Conservation (phyloP, 2,329 filamentous ascomycete genomes). For the Sporothrix pallida region DNA sequence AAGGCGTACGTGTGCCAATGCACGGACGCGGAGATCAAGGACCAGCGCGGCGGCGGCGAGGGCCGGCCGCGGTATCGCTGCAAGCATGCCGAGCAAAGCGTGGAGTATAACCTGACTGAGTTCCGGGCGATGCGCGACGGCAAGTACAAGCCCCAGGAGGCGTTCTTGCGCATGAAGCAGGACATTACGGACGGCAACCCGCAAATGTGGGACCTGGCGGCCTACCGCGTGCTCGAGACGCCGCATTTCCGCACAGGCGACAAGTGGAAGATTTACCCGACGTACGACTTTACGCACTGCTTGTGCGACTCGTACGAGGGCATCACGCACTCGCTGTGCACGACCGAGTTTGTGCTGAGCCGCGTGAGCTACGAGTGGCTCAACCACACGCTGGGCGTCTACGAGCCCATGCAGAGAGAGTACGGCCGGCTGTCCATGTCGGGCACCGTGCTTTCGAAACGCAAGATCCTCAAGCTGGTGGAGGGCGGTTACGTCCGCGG, state of each 20-base stretch:
- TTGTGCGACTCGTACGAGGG: constrained; percentile 90
- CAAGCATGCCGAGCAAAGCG: constrained; percentile 74
- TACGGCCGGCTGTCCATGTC: constrained; percentile 73
- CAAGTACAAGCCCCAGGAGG: constrained; percentile 84
- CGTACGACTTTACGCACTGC: constrained; percentile 92
- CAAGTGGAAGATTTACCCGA: constrained; percentile 93
- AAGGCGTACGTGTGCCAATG: constrained; percentile 89
- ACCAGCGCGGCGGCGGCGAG: constrained; percentile 78
- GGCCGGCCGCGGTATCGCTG: constrained; percentile 77
- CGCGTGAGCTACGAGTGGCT: constrained; percentile 85
- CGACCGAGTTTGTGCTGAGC: constrained; percentile 69
- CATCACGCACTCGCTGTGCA: constrained; percentile 72
- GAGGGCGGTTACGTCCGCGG: constrained; percentile 75
- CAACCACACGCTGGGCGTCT: constrained; percentile 79
- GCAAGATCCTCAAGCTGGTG: constrained; percentile 81
- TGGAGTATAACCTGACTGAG: constrained; percentile 75
- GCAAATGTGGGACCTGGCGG: constrained; percentile 85
- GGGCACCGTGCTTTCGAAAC: constrained; percentile 86
- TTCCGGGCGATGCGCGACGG: constrained; percentile 92
- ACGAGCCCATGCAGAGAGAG: constrained; percentile 93
- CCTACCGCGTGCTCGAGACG: constrained; percentile 77
- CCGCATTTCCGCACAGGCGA: constrained; percentile 80
- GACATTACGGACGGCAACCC: constrained; percentile 35
- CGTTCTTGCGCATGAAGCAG: constrained; percentile 93
- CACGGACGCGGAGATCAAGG: constrained; percentile 79